These are phyloP conservation scores for Termitomyces sp. DNA, from an alignment of 768 basidiomycete genomes.

Conservation along the genomic window DNA sequence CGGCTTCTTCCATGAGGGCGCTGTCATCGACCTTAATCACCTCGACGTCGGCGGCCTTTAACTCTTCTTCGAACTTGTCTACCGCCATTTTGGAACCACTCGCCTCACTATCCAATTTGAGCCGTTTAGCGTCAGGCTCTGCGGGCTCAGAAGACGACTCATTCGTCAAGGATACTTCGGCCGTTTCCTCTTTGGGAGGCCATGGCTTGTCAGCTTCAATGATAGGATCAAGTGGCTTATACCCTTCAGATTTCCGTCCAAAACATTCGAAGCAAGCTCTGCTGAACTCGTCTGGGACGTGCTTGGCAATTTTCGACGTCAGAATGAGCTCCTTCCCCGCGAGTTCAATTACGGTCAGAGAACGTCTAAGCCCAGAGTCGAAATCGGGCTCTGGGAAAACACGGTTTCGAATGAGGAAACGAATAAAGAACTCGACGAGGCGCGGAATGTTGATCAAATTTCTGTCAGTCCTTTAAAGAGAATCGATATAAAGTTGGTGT, in stretches of 20 bases:
- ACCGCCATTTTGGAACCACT: slow-evolving; percentile 8
- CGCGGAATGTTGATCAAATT: slow-evolving; percentile 48
- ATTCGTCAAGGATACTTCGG: not conserved
- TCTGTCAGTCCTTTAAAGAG: slow-evolving; percentile 33
- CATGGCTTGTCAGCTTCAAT: slow-evolving; percentile 4
- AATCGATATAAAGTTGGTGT: not conserved
- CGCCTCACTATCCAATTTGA: slow-evolving; percentile 13
- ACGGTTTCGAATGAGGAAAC: slow-evolving; percentile 52
- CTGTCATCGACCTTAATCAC: slow-evolving; percentile 14
- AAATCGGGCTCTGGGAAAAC: slow-evolving; percentile 44
- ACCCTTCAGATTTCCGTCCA: slow-evolving; percentile 40
- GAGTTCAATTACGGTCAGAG: slow-evolving; percentile 34
- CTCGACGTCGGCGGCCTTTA: slow-evolving; percentile 30
- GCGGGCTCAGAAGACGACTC: not conserved
- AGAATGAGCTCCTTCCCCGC: slow-evolving; percentile 48
- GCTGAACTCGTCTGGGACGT: slow-evolving; percentile 47
- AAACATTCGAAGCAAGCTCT: slow-evolving; percentile 44
- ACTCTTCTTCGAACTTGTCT: slow-evolving; percentile 32
- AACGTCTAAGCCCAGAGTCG: slow-evolving; percentile 41
- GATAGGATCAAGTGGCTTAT: slow-evolving; percentile 21
- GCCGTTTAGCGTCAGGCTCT: slow-evolving; percentile 14
- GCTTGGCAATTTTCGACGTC: slow-evolving; percentile 39
- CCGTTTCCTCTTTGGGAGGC: not conserved
- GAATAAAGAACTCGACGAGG: slow-evolving; percentile 54
- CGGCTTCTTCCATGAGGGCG: slow-evolving; percentile 8